These are phyloP conservation scores for Copromyces sp. DNA, from an alignment of 495 filamentous ascomycete genomes.

Conservation along the genomic window DNA sequence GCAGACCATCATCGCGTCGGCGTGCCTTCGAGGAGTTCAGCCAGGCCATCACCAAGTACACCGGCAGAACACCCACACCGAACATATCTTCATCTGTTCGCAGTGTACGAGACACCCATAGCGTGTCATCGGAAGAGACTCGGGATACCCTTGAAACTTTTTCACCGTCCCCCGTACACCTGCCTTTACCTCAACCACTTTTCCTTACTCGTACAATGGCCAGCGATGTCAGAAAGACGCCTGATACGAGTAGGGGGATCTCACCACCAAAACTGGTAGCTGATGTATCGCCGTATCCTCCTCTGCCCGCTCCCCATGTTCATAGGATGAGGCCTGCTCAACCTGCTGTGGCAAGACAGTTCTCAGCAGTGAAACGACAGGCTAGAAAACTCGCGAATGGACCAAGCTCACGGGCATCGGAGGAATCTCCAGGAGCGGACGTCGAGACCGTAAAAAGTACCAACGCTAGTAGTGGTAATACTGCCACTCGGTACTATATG, in stretches of 20 bases:
- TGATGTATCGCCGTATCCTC: neutral
- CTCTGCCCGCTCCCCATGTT: neutral
- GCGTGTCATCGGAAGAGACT: neutral
- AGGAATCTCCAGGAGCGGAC: conserved; percentile 4
- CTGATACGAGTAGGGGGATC: neutral
- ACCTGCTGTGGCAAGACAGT: neutral
- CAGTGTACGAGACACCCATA: neutral
- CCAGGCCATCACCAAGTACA: neutral
- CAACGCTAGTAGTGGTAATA: neutral
- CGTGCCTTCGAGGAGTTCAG: neutral
- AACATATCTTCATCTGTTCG: neutral
- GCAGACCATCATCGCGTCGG: neutral
- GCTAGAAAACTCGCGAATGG: conserved; percentile 4
- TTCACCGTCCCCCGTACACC: neutral
- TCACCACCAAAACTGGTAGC: neutral
- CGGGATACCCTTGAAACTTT: neutral
- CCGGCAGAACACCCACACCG: neutral
- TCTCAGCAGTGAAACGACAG: conserved; percentile 5
- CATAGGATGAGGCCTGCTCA: neutral
- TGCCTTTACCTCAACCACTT: neutral
- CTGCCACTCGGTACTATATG: neutral
- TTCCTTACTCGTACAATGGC: neutral
- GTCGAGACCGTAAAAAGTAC: neutral
- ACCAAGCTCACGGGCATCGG: conserved; percentile 1
- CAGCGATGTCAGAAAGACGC: neutral